These are phyloP conservation scores for Venturia nashicola DNA, from an alignment of 2,329 filamentous ascomycete species.

Conservation along the genomic window DNA sequence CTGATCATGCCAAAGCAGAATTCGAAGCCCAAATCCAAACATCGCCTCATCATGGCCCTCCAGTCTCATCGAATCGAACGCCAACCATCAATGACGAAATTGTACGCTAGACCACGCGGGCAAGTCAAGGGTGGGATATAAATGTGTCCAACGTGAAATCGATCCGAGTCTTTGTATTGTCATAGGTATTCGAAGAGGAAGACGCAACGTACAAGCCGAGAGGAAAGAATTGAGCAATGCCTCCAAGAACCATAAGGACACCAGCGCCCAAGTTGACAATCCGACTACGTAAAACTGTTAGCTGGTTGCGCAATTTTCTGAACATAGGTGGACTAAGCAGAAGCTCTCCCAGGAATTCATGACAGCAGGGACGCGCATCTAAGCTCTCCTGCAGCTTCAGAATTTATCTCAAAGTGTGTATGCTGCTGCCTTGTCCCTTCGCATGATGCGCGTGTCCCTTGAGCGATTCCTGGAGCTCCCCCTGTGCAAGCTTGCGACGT, in stretches of 20 bases:
- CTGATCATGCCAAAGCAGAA: neutral
- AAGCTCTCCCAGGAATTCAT: neutral
- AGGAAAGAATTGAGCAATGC: conserved; percentile 59
- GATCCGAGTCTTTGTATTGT: neutral
- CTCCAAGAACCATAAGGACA: conserved; percentile 77
- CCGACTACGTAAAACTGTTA: conserved; percentile 46
- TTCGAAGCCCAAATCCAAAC: neutral
- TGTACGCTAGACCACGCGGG: neutral
- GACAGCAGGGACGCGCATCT: neutral
- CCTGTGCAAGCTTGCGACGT: conserved; percentile 29
- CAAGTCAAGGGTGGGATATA: neutral
- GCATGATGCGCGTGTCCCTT: neutral
- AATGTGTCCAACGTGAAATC: neutral
- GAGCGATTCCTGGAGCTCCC: neutral
- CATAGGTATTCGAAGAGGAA: neutral
- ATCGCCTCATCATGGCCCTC: neutral
- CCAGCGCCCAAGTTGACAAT: conserved; percentile 86
- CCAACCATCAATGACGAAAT: too few relatives aligned
- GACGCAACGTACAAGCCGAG: conserved; percentile 23
- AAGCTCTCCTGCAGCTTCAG: neutral
- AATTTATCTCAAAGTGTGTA: neutral
- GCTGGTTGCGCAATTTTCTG: neutral
- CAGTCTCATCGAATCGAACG: neutral
- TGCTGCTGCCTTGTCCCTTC: neutral
- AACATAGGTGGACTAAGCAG: neutral